phyloP scores from a whole-genome alignment of 768 basidiomycete genomes.

The Xerocomellus intermedius region DNA sequence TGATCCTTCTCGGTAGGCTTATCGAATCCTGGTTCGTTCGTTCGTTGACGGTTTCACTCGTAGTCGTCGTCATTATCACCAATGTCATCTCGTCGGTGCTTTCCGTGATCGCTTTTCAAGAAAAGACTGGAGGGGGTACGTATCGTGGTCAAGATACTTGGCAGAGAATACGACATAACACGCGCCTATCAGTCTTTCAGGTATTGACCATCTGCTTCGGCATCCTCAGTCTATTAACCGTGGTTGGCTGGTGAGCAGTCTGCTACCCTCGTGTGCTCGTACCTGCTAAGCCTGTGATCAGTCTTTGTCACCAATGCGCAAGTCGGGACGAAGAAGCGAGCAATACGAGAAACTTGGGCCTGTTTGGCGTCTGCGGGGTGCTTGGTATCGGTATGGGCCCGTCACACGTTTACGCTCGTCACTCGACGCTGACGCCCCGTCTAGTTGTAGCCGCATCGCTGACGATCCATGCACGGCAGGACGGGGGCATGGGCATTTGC shows the following conservation, averaged over 20 bases:
- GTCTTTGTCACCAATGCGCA: conserved; percentile 15
- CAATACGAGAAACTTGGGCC: conserved; percentile 22
- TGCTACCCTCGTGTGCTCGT: background rate
- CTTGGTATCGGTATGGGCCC: conserved; percentile 16
- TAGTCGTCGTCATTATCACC: conserved; percentile 18
- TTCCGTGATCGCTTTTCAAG: conserved; percentile 16
- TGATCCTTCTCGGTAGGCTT: conserved; percentile 20
- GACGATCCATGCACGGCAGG: conserved; percentile 29
- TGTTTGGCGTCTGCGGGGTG: conserved; percentile 23
- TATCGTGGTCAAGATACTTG: background rate
- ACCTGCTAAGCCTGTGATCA: background rate
- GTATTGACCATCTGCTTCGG: conserved; percentile 12
- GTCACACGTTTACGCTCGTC: background rate
- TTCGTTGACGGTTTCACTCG: conserved; percentile 1
- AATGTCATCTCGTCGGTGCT: conserved; percentile 16
- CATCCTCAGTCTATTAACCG: conserved; percentile 8
- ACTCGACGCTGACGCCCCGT: background rate
- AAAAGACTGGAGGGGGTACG: conserved; percentile 24
- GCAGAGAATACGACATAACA: background rate
- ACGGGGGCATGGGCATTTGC: conserved; percentile 21
- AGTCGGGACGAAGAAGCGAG: conserved; percentile 16
- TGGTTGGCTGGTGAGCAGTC: conserved; percentile 22
- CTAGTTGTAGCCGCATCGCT: conserved; percentile 22
- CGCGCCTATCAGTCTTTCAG: conserved; percentile 20
- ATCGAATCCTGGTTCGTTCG: background rate